phyloP scores from a whole-genome alignment of 768 basidiomycete species.

The Sutorius australiensis region DNA sequence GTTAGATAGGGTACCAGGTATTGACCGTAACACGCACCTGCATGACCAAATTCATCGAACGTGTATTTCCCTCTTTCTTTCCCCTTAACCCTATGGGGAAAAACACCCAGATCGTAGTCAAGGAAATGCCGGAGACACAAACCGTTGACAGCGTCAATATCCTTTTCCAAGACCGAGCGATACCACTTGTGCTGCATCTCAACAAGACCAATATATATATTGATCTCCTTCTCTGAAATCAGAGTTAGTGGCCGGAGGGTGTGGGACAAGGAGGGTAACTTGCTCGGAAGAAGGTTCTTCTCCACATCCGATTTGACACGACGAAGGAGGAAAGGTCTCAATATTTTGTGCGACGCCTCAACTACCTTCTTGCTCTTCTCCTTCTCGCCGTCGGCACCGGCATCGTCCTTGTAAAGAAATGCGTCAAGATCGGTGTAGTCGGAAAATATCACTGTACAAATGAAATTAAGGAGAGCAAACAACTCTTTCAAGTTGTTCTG shows the following conservation, averaged over 20 bases:
- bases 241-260: not conserved
- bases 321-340: conserved; percentile 89
- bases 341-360: conserved; percentile 94
- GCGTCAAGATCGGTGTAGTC: conserved; percentile 88
- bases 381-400: conserved; percentile 62
- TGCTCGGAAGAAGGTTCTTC: conserved; percentile 90
- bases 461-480: conserved; percentile 90
- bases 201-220: conserved; percentile 94
- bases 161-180: conserved; percentile 91
- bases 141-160: conserved; percentile 98
- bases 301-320: conserved; percentile 97
- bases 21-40: conserved; percentile 50
- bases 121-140: conserved; percentile 14
- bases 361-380: conserved; percentile 91
- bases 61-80: conserved; percentile 98
- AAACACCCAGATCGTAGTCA: not conserved
- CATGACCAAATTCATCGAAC: conserved; percentile 99
- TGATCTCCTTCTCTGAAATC: conserved; percentile 88
- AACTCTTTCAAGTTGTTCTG: conserved; percentile 98
- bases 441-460: conserved; percentile 94
- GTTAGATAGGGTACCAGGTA: not conserved
- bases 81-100: conserved; percentile 69
- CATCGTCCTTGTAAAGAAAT: conserved; percentile 88
- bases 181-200: conserved; percentile 99
- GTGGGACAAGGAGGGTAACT: conserved; percentile 11